phyloP scores from a whole-genome alignment of 169 alveolate genomes.

The Plasmodium fragile region DNA sequence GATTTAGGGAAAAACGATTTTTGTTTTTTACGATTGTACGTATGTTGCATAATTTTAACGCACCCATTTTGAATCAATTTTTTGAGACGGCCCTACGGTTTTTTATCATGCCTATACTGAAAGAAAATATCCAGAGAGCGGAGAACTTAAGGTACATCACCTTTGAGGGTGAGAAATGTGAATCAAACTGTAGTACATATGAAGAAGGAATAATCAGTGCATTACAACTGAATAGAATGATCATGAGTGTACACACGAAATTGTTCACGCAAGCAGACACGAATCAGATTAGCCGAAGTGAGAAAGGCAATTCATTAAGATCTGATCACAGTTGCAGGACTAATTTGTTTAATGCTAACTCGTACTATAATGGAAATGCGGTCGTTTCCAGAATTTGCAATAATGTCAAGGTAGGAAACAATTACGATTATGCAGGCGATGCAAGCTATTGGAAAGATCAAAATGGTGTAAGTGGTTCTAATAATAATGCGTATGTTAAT shows the following conservation, averaged over 20 bases:
- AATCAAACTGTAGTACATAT: not conserved
- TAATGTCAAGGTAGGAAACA: not conserved
- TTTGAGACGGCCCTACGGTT: conserved; percentile 16
- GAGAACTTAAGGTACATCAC: not conserved
- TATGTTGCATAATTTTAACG: conserved; percentile 5
- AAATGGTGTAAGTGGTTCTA: not conserved
- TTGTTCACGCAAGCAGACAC: not conserved
- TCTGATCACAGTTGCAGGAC: not conserved
- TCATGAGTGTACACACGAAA: conserved; percentile 18
- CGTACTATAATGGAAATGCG: not conserved
- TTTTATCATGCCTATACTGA: conserved; percentile 29
- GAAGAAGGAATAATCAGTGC: not conserved
- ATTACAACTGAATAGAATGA: not conserved
- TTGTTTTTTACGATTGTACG: conserved; percentile 30
- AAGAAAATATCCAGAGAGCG: not conserved
- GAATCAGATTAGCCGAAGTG: not conserved
- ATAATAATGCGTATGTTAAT: not conserved
- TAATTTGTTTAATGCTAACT: not conserved
- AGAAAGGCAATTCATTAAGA: not conserved
- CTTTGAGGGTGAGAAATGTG: not conserved
- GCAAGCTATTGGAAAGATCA: not conserved
- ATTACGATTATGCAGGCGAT: not conserved
- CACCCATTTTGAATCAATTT: not conserved
- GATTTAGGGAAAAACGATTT: conserved; percentile 53
- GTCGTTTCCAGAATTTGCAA: not conserved